phyloP scores from a whole-genome alignment of 2,329 filamentous ascomycete genomes.

The Ophiostoma sp. region DNA sequence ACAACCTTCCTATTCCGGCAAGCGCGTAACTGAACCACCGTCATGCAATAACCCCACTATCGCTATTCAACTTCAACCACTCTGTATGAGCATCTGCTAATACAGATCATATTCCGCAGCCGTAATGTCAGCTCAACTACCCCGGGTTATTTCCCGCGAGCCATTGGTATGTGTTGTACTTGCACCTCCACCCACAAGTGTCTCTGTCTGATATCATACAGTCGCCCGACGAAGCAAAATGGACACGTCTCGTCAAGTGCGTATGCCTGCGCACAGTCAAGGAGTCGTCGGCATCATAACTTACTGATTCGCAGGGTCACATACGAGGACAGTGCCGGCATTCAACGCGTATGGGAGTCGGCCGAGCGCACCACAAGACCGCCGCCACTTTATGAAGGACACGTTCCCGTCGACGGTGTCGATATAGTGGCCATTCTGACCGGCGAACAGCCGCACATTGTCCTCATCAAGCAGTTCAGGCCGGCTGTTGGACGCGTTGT shows the following conservation, averaged over 20 bases:
- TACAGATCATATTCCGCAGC: neutral
- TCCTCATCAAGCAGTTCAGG: conserved; percentile 63
- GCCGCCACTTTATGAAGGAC: conserved; percentile 44
- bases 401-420: conserved; percentile 59
- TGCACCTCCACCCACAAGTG: no score
- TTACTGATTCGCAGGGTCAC: conserved; percentile 40
- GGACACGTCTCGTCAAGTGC: conserved; percentile 57
- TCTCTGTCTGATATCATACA: conserved; percentile 29
- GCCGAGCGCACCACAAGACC: conserved; percentile 62
- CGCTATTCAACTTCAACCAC: no score
- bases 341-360: conserved; percentile 62
- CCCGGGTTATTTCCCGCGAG: conserved; percentile 18
- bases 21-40: neutral
- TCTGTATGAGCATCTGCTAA: no score
- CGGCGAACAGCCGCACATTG: conserved; percentile 48
- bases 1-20: neutral
- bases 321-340: conserved; percentile 59
- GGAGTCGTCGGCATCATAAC: no score
- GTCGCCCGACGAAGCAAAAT: conserved; percentile 50
- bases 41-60: neutral
- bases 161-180: conserved; percentile 19
- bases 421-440: conserved; percentile 64
- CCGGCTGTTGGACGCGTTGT: conserved; percentile 55
- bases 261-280: conserved; percentile 22
- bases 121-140: neutral